Base-by-base conservation (phyloP, 768 basidiomycete species). In the Dentipellis fragilis region DNA sequence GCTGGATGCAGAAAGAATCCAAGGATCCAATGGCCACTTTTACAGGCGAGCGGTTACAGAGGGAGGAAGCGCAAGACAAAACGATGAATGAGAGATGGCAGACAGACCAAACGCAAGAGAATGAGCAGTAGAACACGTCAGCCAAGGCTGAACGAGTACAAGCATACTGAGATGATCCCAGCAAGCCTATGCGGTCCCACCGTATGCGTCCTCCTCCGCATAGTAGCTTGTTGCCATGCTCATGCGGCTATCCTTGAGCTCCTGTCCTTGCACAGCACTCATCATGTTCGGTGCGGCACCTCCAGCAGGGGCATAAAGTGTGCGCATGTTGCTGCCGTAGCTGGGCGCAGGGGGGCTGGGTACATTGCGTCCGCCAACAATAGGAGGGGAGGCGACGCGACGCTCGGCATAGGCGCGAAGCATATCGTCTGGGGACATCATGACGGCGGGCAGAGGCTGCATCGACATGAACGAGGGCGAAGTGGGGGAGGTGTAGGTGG, bases 371-470 rank as follows among this genome's bases (percentile, higher is more conserved):
- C n/a, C 57, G n/a, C 49, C 61, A 35, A 66, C 62, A 48, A 69
- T 68, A 58, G 69, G 70, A 22, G 69, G 48, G 10, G 48, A 22
- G 14, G 48, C 71, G 10, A 63, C 63, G 47, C 68, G 70, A 58
- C 77, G 72, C 23, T 73, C 77, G 5, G 86, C 86, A 57, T 87
- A 89, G 1, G 84, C 84, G 38, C 84, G 80, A 47, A 89, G 73
- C 83, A 89, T 85, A 22, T 80, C 87, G 64, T 90, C 88, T 3
- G 87, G 87, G 1, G 76, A 75, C 77, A 79, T 78, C 49, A 69
- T 60, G 36, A 62, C 72, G 1, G 68, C 73, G 22, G 75, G 72
- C 63, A 72, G 62, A 2, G 75, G 62, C 60, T 72, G 71, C 72
- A 76, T 76, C 10, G 71, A 69, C 71, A 71, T 71, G 35, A 64